Percentiles rank a stretch among this genome's conserved stretches.
phyloP scores from a whole-genome alignment of 2,329 filamentous ascomycete genomes.

The Penicillium sp. region DNA sequence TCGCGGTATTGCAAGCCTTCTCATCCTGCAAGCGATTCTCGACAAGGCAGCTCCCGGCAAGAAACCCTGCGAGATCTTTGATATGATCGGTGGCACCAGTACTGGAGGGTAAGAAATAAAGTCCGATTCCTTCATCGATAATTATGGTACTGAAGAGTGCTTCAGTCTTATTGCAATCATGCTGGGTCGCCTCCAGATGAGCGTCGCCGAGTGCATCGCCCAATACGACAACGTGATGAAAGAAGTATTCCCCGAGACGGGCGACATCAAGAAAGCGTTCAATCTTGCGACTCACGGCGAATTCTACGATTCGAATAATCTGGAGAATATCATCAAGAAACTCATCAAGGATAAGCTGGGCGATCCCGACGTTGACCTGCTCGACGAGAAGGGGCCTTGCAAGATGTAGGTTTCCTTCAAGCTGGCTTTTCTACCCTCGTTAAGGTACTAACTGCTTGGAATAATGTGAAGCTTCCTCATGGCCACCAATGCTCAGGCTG shows the following conservation, averaged over 20 bases:
- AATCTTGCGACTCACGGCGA: neutral
- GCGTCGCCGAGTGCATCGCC: constrained; percentile 65
- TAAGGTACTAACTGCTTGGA: neutral
- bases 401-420: neutral
- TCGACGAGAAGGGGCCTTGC: neutral
- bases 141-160: neutral
- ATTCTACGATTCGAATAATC: neutral
- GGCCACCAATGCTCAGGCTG: neutral
- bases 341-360: constrained; percentile 18
- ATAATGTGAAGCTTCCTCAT: neutral
- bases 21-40: constrained; percentile 91
- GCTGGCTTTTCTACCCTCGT: neutral
- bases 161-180: constrained; percentile 74
- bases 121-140: neutral
- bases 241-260: constrained; percentile 3
- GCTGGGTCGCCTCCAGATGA: constrained; percentile 79
- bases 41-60: constrained; percentile 73
- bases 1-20: constrained; percentile 88
- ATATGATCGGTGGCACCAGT: constrained; percentile 5
- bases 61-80: constrained; percentile 12
- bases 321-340: constrained; percentile 29
- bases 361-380: neutral
- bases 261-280: constrained; percentile 1
- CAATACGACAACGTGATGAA: constrained; percentile 8
- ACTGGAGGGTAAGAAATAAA: neutral